Evolutionary conservation across 2,329 filamentous ascomycete species (phyloP).

Genomic region (Thermomyces lanuginosus): DNA sequence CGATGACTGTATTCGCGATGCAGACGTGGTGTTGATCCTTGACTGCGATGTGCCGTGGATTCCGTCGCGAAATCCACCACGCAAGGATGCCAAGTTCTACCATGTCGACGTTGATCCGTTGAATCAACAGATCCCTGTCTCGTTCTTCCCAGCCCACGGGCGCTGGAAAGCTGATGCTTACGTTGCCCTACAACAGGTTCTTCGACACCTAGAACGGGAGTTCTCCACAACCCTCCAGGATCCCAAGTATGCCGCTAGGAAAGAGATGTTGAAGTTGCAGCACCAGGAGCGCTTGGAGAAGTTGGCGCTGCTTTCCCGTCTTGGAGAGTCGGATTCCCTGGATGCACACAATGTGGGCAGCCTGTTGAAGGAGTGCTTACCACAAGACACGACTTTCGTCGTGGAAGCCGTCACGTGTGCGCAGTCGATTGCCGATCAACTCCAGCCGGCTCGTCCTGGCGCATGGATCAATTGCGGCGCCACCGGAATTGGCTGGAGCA

Average conservation of each 20-base stretch:
- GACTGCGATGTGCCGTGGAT: constrained; percentile 85
- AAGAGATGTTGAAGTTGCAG: neutral
- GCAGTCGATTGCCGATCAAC: constrained; percentile 2
- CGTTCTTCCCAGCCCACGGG: constrained; percentile 45
- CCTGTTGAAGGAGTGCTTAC: constrained; percentile 3
- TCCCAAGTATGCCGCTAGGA: constrained; percentile 1
- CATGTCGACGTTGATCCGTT: constrained; percentile 47
- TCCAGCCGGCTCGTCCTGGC: constrained; percentile 1
- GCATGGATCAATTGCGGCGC: constrained; percentile 4
- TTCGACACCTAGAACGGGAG: constrained; percentile 35
- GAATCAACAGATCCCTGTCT: constrained; percentile 52
- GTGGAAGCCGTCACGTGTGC: constrained; percentile 3
- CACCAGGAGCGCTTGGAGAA: constrained; percentile 1
- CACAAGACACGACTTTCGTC: constrained; percentile 4
- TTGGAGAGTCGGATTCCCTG: constrained; percentile 1
- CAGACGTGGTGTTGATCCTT: constrained; percentile 63
- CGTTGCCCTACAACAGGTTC: constrained; percentile 49
- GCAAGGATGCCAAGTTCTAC: constrained; percentile 36
- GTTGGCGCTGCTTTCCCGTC: constrained; percentile 1
- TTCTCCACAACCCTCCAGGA: constrained; percentile 5
- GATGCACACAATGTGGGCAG: constrained; percentile 2
- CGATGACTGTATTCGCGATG: constrained; percentile 51
- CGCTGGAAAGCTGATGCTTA: constrained; percentile 47
- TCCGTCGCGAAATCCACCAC: constrained; percentile 46
- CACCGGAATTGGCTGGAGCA: constrained; percentile 3